Evolutionary conservation across 2,329 filamentous ascomycete species (phyloP), one percentile per base, ranked within the genome.

Genomic region (Cladophialophora chaetospira): DNA sequence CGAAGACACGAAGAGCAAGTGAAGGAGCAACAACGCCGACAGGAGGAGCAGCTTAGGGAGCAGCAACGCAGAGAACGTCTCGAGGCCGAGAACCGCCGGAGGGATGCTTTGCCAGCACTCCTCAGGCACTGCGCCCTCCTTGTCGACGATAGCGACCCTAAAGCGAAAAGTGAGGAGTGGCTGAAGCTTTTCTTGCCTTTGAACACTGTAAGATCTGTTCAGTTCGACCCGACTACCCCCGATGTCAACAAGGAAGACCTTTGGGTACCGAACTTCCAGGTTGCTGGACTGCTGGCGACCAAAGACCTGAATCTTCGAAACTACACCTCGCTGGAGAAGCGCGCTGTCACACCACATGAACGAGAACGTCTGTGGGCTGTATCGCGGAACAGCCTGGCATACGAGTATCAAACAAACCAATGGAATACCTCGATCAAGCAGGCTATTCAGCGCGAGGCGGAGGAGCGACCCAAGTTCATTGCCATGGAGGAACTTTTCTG

Each of bases 401-500:
- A 74, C 53, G 71, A 71, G 19, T 73, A 73, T 49, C 71, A 74
- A 26, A 64, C 69, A 13, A 71, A 71, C 33, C 67, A 70, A 21
- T 61, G 71, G 53, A 68, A 67, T 45, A 71, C 72, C 9, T 72
- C 70, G 15, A 68, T 73, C 23, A 69, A 71, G 46, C 69, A 76
- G 29, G 68, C 75, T 40, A 71, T 71, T 60, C 68, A 71, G 56
- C 68, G 72, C 60, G 74, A 77, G 65, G 69, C 67, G 46, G 75
- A 76, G 63, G 75, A 73, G 21, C 67, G 70, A 48, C 74, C 73
- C 23, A 79, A 77, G 64, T 80, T 78, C 67, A 74, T 75, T 61
- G 70, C 70, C 25, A 76, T 79, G 75, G 72, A 77, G 55, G 76
- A 76, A 68, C 68, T 80, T 45, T 79, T 79, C 62, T 80, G 77